Percentiles rank a stretch among this genome's conserved stretches.
phyloP scores from a whole-genome alignment of 345 rosid genomes.

The Cardamine occulta region DNA sequence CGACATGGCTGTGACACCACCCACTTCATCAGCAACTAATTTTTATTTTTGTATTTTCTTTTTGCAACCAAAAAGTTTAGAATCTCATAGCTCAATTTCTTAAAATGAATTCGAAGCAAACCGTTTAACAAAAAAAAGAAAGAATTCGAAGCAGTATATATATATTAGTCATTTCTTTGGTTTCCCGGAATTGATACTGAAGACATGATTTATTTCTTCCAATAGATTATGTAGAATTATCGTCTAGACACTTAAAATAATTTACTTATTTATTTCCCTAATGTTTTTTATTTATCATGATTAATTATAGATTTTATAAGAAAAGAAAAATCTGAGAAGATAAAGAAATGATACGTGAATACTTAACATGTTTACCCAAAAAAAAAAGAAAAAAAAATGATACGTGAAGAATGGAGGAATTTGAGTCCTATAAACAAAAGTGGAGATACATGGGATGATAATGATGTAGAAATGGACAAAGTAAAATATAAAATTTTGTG shows the following conservation, averaged over 20 bases:
- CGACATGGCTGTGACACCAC: constrained; percentile 33
- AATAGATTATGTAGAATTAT: neutral
- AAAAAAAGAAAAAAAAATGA: no score
- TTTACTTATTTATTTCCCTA: neutral
- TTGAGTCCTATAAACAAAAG: no score
- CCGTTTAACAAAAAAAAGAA: no score
- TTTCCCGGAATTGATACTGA: neutral
- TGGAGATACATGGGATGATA: no score
- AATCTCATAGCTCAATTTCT: neutral
- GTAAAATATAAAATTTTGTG: no score
- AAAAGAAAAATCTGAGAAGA: no score
- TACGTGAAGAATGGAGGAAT: no score
- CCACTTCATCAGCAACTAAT: constrained; percentile 12
- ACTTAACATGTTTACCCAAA: no score
- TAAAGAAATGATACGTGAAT: no score
- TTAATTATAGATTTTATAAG: neutral
- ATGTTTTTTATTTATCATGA: neutral
- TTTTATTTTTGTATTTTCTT: neutral
- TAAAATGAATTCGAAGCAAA: neutral
- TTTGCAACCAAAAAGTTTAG: neutral
- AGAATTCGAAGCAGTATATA: no score
- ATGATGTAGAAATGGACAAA: no score
- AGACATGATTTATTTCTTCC: neutral
- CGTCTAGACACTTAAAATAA: neutral
- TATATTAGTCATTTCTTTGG: no score